Evolutionary conservation across 2,329 filamentous ascomycete species (phyloP), one percentile per base, ranked within the genome.

Genomic region (Aspergillus fructus): DNA sequence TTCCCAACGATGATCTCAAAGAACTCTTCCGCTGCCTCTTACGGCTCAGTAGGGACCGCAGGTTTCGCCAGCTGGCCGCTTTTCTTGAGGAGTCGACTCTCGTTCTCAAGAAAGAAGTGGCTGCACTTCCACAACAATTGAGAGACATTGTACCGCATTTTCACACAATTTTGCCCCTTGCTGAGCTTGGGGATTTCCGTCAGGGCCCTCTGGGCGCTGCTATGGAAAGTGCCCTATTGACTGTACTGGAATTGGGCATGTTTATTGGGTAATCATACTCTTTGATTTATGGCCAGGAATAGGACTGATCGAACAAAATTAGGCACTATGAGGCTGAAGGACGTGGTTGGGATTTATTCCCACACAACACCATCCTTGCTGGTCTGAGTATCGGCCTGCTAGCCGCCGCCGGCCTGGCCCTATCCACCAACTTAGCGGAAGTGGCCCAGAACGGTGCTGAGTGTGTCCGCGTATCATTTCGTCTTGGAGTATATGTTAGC

Each of bases 361-460:
- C 54, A 39, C 53, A 61, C 19, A 68, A 65, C 49, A 69, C 68
- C 2, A 67, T 55, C 37, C 70, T 81, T 13, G 66, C 71, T 12
- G 79, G 77, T 4, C 60, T 81, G 3, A 75, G 81, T 11, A 74
- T 77, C n/a, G 81, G 81, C 1, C 61, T 82, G 0, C 59, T 83
- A 0, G 64, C 78, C 4, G 65, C 74, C 0, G 69, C 76, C 17
- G 80, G 79, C 1, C 63, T 81, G 0, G 70, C 79, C 0, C 34
- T 80, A 2, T 70, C 81, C 4, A 55, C 66, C 0, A 70, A 66
- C 0, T n/a, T 80, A 5, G 62, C 70, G 0, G 77, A 81, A 19
- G 42, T 83, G 0, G 66, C 76, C 2, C 41, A 70, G 3, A 65
- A 67, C n/a, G 80, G 78, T 6, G 77, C 74, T 0, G 69, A 81